Evolutionary conservation across 768 basidiomycete genomes (phyloP).

Genomic region (Xerocomus potaroensis): DNA sequence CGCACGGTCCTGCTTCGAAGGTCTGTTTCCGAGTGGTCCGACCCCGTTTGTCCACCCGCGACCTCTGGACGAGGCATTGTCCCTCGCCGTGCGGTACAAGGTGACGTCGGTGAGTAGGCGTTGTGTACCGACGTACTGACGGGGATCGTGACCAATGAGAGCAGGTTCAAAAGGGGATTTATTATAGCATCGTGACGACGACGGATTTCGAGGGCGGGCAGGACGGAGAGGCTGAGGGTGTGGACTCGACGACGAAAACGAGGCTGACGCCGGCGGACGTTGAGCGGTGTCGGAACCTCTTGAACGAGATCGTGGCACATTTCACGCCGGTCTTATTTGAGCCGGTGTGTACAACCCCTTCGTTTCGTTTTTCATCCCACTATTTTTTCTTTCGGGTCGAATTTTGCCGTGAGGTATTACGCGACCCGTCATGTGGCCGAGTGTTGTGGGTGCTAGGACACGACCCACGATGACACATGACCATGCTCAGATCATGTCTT

Average conservation of each 20-base stretch:
- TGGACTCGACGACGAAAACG: background rate
- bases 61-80: conserved; percentile 50
- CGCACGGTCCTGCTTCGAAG: conserved; percentile 40
- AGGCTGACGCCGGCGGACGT: conserved; percentile 32
- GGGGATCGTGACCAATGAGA: background rate
- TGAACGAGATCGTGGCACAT: conserved; percentile 54
- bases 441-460: too few species aligned
- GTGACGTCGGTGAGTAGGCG: conserved; percentile 43
- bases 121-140: too few species aligned
- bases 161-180: conserved; percentile 58
- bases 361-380: too few species aligned
- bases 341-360: conserved; percentile 32
- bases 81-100: conserved; percentile 44
- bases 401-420: too few species aligned
- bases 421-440: too few species aligned
- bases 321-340: conserved; percentile 75
- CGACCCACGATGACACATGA: too few species aligned
- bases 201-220: conserved; percentile 48
- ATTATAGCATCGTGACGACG: conserved; percentile 60
- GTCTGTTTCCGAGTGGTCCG: conserved; percentile 49
- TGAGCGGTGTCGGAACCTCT: conserved; percentile 44
- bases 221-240: background rate
- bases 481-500: too few species aligned
- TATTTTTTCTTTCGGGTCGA: background rate
- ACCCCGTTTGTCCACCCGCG: conserved; percentile 39